Evolutionary conservation across 345 rosid species (phyloP).

Genomic region (Citrus trifoliata): DNA sequence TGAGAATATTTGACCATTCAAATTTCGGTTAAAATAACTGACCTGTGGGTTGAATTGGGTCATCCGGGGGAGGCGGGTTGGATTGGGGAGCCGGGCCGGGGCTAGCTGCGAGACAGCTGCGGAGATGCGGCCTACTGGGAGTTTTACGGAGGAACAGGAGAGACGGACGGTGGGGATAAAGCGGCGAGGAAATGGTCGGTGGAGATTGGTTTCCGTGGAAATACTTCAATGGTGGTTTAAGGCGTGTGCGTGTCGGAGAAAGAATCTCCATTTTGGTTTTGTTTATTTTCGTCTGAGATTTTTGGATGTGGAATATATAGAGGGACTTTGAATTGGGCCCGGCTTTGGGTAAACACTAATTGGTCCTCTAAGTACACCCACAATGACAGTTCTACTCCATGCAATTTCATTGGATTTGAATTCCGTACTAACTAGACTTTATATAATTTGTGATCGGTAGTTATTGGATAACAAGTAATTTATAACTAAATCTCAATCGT

Average conservation of each 20-base stretch:
- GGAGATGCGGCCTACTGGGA: slow-evolving; percentile 7
- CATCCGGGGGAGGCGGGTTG: slow-evolving; percentile 45
- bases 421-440: no score
- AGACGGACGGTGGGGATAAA: slow-evolving; percentile 21
- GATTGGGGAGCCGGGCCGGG: slow-evolving; percentile 31
- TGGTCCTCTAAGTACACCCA: background rate
- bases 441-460: no score
- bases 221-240: background rate
- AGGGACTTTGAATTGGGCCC: background rate
- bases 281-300: background rate
- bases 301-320: background rate
- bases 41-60: slow-evolving; percentile 40
- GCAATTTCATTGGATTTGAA: no score
- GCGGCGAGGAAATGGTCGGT: slow-evolving; percentile 13
- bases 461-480: no score
- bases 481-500: no score
- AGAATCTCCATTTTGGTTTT: slow-evolving; percentile 18
- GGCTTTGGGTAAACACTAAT: no score
- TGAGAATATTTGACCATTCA: background rate
- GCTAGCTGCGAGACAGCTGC: slow-evolving; percentile 28
- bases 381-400: no score
- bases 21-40: background rate
- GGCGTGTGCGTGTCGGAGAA: slow-evolving; percentile 7
- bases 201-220: slow-evolving; percentile 2
- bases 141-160: slow-evolving; percentile 1